phyloP scores from a whole-genome alignment of 805 yeast genomes.

The Brettanomyces anomalus region DNA sequence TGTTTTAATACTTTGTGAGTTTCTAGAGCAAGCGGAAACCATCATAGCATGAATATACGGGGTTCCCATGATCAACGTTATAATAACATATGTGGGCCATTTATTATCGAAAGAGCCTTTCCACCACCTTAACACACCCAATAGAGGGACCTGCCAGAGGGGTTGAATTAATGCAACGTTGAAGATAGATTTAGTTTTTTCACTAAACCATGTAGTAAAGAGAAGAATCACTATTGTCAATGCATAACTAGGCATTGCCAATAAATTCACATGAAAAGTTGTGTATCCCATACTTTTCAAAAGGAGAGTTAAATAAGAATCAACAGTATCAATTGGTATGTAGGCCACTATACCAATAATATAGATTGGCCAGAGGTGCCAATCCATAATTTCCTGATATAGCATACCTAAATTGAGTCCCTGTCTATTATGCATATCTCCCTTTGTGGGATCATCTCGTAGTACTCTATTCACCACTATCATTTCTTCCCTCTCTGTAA shows the following conservation, averaged over 20 bases:
- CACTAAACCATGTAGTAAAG: slow-evolving; percentile 29
- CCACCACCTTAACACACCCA: slow-evolving; percentile 23
- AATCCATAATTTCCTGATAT: slow-evolving; percentile 34
- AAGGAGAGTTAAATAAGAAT: slow-evolving; percentile 38
- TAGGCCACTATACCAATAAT: slow-evolving; percentile 34
- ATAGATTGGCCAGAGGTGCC: slow-evolving; percentile 48
- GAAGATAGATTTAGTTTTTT: slow-evolving; percentile 23
- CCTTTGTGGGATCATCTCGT: slow-evolving; percentile 56
- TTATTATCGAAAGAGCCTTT: slow-evolving; percentile 16
- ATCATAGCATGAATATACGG: slow-evolving; percentile 45
- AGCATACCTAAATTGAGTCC: slow-evolving; percentile 36
- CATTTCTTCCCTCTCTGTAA: slow-evolving; percentile 44
- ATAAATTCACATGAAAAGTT: slow-evolving; percentile 41
- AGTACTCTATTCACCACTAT: slow-evolving; percentile 50
- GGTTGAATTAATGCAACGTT: slow-evolving; percentile 17
- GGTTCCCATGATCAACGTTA: slow-evolving; percentile 27
- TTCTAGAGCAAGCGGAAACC: slow-evolving; percentile 54
- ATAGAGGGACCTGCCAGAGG: slow-evolving; percentile 17
- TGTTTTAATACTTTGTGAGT: slow-evolving; percentile 53
- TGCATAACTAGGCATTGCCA: slow-evolving; percentile 41
- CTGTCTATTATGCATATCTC: slow-evolving; percentile 56
- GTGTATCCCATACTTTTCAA: slow-evolving; percentile 41
- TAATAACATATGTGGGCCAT: slow-evolving; percentile 21
- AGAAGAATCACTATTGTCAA: slow-evolving; percentile 30
- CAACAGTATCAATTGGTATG: slow-evolving; percentile 28